These are phyloP conservation scores for Lipomyces sp. DNA, from an alignment of 805 yeast genomes.

Conservation along the genomic window DNA sequence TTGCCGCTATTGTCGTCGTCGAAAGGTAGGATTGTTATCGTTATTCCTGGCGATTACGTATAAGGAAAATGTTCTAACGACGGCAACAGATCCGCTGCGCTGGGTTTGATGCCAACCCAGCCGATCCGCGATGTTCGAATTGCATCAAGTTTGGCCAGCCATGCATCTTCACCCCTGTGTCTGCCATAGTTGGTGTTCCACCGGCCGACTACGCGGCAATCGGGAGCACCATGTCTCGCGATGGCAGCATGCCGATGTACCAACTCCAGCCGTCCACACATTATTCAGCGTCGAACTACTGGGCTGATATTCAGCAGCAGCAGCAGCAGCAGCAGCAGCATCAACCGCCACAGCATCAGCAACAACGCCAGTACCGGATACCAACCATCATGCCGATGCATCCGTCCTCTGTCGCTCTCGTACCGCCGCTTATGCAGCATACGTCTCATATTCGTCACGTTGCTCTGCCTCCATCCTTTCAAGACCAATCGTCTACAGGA, in stretches of 20 bases:
- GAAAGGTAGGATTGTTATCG: slow-evolving; percentile 33
- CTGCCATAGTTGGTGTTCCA: slow-evolving; percentile 22
- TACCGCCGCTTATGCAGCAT: not conserved
- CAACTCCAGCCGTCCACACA: not conserved
- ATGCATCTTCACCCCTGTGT: slow-evolving; percentile 45
- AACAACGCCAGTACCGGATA: not conserved
- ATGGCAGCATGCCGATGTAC: not conserved
- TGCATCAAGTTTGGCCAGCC: slow-evolving; percentile 44
- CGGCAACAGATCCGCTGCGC: slow-evolving; percentile 42
- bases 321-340: no score
- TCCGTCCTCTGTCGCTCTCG: not conserved
- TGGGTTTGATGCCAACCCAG: slow-evolving; percentile 42
- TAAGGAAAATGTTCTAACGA: no score
- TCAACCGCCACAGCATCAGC: not conserved
- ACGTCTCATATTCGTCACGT: not conserved
- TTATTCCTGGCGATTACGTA: not conserved
- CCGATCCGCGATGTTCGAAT: slow-evolving; percentile 43
- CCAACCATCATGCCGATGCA: not conserved
- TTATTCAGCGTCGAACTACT: not conserved
- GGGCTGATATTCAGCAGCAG: not conserved
- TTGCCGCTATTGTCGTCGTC: slow-evolving; percentile 44
- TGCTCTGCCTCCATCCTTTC: not conserved
- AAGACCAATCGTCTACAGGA: not conserved
- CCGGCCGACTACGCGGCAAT: slow-evolving; percentile 8
- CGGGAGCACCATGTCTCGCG: not conserved